Conservation (phyloP, 2,329 filamentous ascomycete genomes). For the Aureobasidium lini region DNA sequence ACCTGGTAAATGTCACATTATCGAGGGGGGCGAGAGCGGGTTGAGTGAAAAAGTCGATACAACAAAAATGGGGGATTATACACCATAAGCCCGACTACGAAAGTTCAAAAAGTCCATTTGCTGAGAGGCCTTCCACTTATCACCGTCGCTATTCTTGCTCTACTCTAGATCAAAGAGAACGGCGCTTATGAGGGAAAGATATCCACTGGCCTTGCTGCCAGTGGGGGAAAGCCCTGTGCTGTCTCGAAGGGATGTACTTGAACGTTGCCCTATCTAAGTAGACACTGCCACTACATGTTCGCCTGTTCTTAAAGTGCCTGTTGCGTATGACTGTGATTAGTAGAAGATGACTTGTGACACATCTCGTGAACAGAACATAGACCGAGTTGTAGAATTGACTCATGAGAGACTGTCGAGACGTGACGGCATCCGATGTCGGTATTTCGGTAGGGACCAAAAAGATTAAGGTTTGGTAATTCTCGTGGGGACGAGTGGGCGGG, state of each 20-base stretch:
- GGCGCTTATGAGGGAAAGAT: slow-evolving; percentile 99
- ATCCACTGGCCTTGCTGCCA: slow-evolving; percentile 51
- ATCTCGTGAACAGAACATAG: too few species aligned
- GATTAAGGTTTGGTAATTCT: neutral
- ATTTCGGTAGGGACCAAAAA: neutral
- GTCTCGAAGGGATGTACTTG: slow-evolving; percentile 75
- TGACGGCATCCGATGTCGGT: neutral
- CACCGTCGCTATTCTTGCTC: slow-evolving; percentile 19
- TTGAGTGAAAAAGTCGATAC: slow-evolving; percentile 4
- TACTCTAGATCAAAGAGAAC: slow-evolving; percentile 44
- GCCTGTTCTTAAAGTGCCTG: slow-evolving; percentile 9
- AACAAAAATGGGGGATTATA: slow-evolving; percentile 7
- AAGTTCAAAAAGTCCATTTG: slow-evolving; percentile 14
- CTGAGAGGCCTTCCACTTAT: slow-evolving; percentile 10
- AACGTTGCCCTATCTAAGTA: slow-evolving; percentile 59
- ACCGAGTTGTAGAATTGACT: neutral
- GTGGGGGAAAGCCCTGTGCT: slow-evolving; percentile 98
- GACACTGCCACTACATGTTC: slow-evolving; percentile 15
- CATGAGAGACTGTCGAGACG: neutral
- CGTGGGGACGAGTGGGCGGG: neutral
- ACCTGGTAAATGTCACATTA: slow-evolving; percentile 37
- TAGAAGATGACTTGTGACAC: neutral
- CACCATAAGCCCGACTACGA: slow-evolving; percentile 3
- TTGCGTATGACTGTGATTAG: neutral
- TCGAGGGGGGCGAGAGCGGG: slow-evolving; percentile 9